phyloP scores from a whole-genome alignment of 192 early-diverging fungal species.

The Entomortierella beljakovae region DNA sequence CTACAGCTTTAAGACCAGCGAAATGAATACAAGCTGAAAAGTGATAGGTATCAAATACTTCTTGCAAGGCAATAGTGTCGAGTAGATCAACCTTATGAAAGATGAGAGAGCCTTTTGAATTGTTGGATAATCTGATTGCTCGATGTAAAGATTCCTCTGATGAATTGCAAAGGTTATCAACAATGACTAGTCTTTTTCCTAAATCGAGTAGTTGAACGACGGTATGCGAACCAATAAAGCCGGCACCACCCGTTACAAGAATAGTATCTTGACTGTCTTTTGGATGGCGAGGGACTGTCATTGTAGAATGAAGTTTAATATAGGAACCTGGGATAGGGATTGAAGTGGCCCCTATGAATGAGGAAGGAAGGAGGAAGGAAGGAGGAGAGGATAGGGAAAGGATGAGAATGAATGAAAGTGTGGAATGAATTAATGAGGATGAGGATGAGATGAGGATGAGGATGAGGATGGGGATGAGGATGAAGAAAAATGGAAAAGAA shows the following conservation, averaged over 20 bases:
- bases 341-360: too few species aligned
- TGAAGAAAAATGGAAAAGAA: too few species aligned
- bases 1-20: constrained; percentile 86
- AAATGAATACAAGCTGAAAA: constrained; percentile 78
- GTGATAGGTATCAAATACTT: constrained; percentile 51
- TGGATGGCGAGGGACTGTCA: constrained; percentile 22
- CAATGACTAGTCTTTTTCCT: constrained; percentile 84
- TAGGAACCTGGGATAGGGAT: too few species aligned
- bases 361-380: too few species aligned
- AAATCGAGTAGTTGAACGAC: constrained; percentile 76
- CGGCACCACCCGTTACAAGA: constrained; percentile 76
- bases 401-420: too few species aligned
- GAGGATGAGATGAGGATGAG: too few species aligned
- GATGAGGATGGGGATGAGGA: too few species aligned
- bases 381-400: too few species aligned
- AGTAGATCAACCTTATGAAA: constrained; percentile 60
- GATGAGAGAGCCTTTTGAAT: constrained; percentile 45
- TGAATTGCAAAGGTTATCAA: constrained; percentile 89
- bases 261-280: constrained; percentile 36
- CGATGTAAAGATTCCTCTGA: constrained; percentile 50
- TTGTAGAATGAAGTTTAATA: too few species aligned
- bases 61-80: constrained; percentile 42
- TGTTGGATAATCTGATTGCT: constrained; percentile 33
- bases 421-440: too few species aligned
- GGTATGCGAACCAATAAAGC: constrained; percentile 95